Evolutionary conservation across 108 stramenopile species (phyloP).

Genomic region (Cyclotella cryptica): DNA sequence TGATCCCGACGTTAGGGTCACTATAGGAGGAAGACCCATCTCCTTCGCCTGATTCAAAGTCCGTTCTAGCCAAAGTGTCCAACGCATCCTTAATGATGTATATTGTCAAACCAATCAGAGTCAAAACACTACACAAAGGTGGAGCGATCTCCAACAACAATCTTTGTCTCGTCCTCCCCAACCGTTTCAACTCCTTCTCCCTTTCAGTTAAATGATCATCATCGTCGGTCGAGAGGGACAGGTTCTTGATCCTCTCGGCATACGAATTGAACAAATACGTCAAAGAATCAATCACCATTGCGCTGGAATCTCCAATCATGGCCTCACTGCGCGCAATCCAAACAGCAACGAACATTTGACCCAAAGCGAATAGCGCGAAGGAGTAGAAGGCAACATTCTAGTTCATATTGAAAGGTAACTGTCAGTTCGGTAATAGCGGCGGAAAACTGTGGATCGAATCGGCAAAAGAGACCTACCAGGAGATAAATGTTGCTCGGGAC

Average conservation of each 20-base stretch:
- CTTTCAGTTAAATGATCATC: conserved; percentile 23
- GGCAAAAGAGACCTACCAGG: conserved; percentile 22
- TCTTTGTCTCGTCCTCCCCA: conserved; percentile 39
- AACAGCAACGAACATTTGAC: conserved; percentile 45
- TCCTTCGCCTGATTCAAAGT: conserved; percentile 13
- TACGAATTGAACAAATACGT: conserved; percentile 74
- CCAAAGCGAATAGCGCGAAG: conserved; percentile 42
- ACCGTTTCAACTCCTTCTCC: conserved; percentile 31
- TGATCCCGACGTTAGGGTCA: conserved; percentile 60
- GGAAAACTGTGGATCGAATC: background rate
- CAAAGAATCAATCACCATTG: conserved; percentile 76
- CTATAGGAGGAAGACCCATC: conserved; percentile 17
- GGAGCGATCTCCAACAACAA: conserved; percentile 77
- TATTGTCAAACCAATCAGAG: conserved; percentile 65
- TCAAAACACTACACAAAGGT: conserved; percentile 69
- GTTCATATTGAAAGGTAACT: background rate
- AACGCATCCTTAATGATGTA: conserved; percentile 38
- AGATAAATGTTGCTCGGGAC: conserved; percentile 33
- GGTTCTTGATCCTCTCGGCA: conserved; percentile 68
- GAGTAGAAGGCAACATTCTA: conserved; percentile 56
- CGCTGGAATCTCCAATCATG: conserved; percentile 56
- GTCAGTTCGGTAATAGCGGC: background rate
- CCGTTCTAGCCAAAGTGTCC: conserved; percentile 13
- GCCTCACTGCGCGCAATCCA: conserved; percentile 34
- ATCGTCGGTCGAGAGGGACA: conserved; percentile 23